These are phyloP conservation scores for Boeremia lycopersici DNA, from an alignment of 2,329 filamentous ascomycete species.

Conservation along the genomic window DNA sequence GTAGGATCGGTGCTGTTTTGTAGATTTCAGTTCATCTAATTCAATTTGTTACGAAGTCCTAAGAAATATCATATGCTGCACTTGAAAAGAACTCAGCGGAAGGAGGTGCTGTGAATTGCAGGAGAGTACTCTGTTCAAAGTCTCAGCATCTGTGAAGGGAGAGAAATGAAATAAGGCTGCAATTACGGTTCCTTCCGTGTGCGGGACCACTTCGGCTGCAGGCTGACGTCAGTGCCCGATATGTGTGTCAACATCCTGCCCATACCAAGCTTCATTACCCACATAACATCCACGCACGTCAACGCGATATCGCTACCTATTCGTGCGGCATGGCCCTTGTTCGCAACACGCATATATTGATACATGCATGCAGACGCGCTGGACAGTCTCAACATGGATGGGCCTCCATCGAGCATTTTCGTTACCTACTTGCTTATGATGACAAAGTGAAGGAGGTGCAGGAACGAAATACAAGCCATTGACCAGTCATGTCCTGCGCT, in stretches of 20 bases:
- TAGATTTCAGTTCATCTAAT: no score
- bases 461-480: neutral
- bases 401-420: neutral
- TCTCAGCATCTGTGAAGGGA: neutral
- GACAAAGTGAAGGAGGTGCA: neutral
- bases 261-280: conserved; percentile 3
- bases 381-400: neutral
- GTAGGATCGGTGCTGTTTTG: neutral
- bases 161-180: neutral
- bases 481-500: neutral
- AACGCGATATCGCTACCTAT: neutral
- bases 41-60: no score
- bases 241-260: conserved; percentile 4
- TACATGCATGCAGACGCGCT: neutral
- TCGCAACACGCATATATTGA: neutral
- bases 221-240: conserved; percentile 1
- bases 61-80: no score
- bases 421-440: neutral
- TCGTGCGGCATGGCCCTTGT: neutral
- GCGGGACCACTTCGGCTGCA: neutral
- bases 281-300: neutral
- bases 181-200: conserved; percentile 13
- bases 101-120: no score
- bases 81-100: no score
- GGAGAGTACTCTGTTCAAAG: no score